These are phyloP conservation scores for Coelastrella sp. DNA, from an alignment of 139 green algal species.

Conservation along the genomic window DNA sequence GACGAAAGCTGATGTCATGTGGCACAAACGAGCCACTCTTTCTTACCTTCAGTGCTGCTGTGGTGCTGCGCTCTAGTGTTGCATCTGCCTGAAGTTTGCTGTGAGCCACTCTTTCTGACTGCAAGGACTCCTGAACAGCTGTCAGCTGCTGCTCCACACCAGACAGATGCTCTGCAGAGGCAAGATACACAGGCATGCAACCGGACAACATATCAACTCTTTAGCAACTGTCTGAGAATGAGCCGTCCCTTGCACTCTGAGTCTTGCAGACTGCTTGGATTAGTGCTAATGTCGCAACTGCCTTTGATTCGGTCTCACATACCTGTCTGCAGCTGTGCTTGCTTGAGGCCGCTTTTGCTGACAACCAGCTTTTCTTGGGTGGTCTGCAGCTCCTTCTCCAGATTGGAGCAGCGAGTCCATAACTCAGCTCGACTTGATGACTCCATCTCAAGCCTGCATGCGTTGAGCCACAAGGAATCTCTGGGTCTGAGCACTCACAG, in stretches of 20 bases:
- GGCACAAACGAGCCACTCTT: too few relatives aligned
- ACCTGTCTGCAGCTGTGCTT: conserved; percentile 28
- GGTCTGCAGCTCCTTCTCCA: conserved; percentile 15
- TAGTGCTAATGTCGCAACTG: background rate
- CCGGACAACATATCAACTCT: background rate
- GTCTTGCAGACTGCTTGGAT: background rate
- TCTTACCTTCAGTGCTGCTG: conserved; percentile 19
- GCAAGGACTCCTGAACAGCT: background rate
- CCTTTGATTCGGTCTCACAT: background rate
- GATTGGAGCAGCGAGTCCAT: conserved; percentile 13
- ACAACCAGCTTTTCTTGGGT: background rate
- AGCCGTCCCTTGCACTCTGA: background rate
- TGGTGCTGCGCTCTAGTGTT: conserved; percentile 2
- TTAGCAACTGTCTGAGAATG: background rate
- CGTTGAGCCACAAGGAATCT: background rate
- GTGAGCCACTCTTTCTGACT: conserved; percentile 15
- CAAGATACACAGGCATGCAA: background rate
- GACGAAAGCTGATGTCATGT: too few relatives aligned
- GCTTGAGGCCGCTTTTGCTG: background rate
- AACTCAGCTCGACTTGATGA: conserved; percentile 17
- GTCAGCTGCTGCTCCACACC: background rate
- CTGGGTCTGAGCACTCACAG: background rate
- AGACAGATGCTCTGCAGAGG: background rate
- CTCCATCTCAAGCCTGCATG: conserved; percentile 27
- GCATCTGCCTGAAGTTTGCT: conserved; percentile 32